A percentile compares a stretch with the other conserved stretches of the same genome.
These are phyloP conservation scores for Didymella keratinophila DNA, from an alignment of 2,329 filamentous ascomycete genomes.

Conservation along the genomic window DNA sequence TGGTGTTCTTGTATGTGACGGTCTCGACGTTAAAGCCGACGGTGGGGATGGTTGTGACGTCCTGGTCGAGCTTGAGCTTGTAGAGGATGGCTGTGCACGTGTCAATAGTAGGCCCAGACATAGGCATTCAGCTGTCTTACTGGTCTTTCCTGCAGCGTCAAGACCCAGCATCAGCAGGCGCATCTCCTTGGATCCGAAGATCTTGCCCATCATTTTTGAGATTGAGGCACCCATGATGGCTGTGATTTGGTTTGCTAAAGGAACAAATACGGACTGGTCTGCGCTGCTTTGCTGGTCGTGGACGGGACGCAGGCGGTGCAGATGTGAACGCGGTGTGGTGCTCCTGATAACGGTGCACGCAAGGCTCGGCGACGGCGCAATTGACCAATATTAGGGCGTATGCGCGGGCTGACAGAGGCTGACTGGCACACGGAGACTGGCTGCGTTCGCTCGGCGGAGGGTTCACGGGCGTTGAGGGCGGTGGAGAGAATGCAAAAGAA, in stretches of 20 bases:
- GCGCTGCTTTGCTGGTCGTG: slow-evolving; percentile 4
- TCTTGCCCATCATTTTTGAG: slow-evolving; percentile 97
- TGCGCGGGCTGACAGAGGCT: slow-evolving; percentile 7
- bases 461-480: slow-evolving; percentile 11
- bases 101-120: slow-evolving; percentile 24
- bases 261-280: background rate
- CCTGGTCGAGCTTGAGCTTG: slow-evolving; percentile 99
- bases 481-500: slow-evolving; percentile 1
- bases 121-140: slow-evolving; percentile 46
- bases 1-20: slow-evolving; percentile 99
- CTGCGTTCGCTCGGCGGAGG: slow-evolving; percentile 9
- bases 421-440: background rate
- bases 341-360: slow-evolving; percentile 11
- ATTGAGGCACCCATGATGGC: slow-evolving; percentile 85
- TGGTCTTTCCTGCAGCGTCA: slow-evolving; percentile 98
- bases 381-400: slow-evolving; percentile 8
- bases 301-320: background rate
- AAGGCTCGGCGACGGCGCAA: slow-evolving; percentile 16
- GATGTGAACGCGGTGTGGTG: slow-evolving; percentile 11
- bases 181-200: slow-evolving; percentile 99
- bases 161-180: slow-evolving; percentile 96
- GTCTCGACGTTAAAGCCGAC: slow-evolving; percentile 99
- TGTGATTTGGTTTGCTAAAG: background rate
- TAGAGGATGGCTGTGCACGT: slow-evolving; percentile 78
- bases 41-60: slow-evolving; percentile 98